Percentiles rank a stretch among this genome's conserved stretches.
Conservation (phyloP, 129 eudicot species). For the Arctium minus region DNA sequence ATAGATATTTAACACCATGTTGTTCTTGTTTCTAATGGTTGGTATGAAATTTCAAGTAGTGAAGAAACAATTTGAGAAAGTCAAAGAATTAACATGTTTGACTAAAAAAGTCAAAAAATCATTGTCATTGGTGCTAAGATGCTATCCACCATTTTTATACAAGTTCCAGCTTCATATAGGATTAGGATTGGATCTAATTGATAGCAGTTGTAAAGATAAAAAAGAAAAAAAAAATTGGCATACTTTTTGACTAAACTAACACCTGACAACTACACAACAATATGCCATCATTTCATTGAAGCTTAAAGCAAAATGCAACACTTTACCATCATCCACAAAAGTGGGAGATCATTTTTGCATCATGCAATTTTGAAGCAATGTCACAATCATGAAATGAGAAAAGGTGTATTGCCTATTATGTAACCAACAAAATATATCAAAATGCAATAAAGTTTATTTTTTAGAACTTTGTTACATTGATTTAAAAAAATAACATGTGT, state of each 20-base stretch:
- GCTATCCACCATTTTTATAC: constrained; percentile 4
- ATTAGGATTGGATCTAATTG: neutral
- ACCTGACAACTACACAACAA: constrained; percentile 18
- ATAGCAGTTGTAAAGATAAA: constrained; percentile 24
- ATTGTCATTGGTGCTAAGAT: neutral
- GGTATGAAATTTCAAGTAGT: neutral
- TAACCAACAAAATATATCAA: too few species aligned
- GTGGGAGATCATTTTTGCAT: constrained; percentile 19
- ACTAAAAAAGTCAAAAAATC: constrained; percentile 13
- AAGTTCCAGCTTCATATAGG: neutral
- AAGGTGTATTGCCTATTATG: neutral
- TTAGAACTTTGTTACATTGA: too few species aligned
- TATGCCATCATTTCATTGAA: constrained; percentile 18
- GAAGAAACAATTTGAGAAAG: neutral
- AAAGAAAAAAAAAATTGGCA: constrained; percentile 10
- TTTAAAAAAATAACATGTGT: too few species aligned
- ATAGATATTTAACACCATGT: neutral
- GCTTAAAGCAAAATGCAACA: constrained; percentile 32
- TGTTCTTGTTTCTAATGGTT: neutral
- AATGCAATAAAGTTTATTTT: neutral
- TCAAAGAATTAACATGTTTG: neutral
- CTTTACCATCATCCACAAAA: constrained; percentile 9
- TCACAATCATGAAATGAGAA: constrained; percentile 7
- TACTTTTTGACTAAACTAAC: neutral
- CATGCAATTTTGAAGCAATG: constrained; percentile 22